Base-by-base conservation (phyloP, 2,329 filamentous ascomycete species). In the Chaetothyriales sp. region DNA sequence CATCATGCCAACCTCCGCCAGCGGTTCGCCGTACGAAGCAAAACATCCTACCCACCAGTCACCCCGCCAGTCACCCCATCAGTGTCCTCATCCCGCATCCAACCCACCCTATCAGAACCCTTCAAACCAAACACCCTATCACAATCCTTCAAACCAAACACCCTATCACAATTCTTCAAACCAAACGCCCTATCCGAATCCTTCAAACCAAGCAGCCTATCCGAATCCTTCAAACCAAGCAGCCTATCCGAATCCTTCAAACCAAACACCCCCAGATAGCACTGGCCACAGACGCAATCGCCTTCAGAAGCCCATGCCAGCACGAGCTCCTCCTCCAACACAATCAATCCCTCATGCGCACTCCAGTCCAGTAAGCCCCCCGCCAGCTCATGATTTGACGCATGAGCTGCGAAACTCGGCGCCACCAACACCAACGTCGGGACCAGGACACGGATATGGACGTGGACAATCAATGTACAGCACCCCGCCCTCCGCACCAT, bases 1-100 rank as follows among this genome's bases (percentile, higher is more conserved):
- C 43, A 44, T 49, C 13, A 55, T 57, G 10, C 62, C 61, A 13
- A 62, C 60, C 6, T 62, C 64, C 22, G 61, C 65, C 3, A 57
- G 54, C 47, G 64, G 66, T 19, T 61, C 66, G 18, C 33, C 55
- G n/a, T 28, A 55, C 48, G 60, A 65, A 22, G 13, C 19, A 15
- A 13, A 15, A 40, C 15, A 40, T 15, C 33, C 33, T 40, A 40
- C 33, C 33, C 9, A 40, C 9, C 33, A 40, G 33, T 13, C 10
- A 33, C 29, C 29, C 29, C 7, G 2, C 4, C 29, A 33, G 18
- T 52, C 57, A 33, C 61, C 65, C 6, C 59, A 64, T 13, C 29
- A 33, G 18, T 52, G 56, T 37, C 61, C 65, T 6, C 59, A 64
- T 13, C 61, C 13, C 9, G 18, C 52, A 7, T 65, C 29, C 59